A percentile compares a stretch with the other conserved stretches of the same genome.
Evolutionary conservation across 176 grass and related monocot species (phyloP).

Genomic region (Musa schizocarpa): DNA sequence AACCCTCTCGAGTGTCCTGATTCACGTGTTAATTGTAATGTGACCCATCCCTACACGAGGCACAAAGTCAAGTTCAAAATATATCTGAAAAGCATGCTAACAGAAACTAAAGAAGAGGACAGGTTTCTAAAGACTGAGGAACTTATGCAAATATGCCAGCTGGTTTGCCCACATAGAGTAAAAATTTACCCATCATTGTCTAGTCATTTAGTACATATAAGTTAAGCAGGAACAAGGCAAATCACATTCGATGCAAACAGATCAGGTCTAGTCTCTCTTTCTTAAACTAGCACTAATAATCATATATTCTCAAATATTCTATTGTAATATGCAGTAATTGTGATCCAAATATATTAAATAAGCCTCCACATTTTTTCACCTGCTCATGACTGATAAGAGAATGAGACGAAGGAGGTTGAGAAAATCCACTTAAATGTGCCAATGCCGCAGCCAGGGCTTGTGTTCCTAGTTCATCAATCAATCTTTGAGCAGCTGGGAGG

Average conservation of each 20-base stretch:
- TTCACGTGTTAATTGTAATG: constrained; percentile 76
- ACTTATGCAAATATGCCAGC: background rate
- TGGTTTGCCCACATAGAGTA: background rate
- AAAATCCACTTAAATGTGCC: constrained; percentile 98
- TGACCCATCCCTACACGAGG: constrained; percentile 63
- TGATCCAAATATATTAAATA: constrained; percentile 8
- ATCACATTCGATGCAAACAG: no score
- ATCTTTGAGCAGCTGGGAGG: constrained; percentile 54
- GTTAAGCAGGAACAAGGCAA: no score
- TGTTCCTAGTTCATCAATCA: constrained; percentile 60
- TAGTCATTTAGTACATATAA: background rate
- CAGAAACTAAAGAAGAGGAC: background rate
- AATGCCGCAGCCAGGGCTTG: constrained; percentile 83
- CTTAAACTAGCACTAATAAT: background rate
- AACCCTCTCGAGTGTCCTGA: constrained; percentile 59
- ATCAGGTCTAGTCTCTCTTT: background rate
- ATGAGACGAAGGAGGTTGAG: constrained; percentile 83
- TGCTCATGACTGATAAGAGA: constrained; percentile 88
- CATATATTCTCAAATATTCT: constrained; percentile 11
- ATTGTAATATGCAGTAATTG: background rate
- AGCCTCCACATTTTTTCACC: constrained; percentile 32
- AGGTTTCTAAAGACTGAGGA: no score
- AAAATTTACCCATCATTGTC: background rate
- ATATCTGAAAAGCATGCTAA: constrained; percentile 1
- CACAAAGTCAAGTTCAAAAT: constrained; percentile 7